These are phyloP conservation scores for Globisporangium splendens DNA, from an alignment of 352 stramenopile species.

Conservation along the genomic window DNA sequence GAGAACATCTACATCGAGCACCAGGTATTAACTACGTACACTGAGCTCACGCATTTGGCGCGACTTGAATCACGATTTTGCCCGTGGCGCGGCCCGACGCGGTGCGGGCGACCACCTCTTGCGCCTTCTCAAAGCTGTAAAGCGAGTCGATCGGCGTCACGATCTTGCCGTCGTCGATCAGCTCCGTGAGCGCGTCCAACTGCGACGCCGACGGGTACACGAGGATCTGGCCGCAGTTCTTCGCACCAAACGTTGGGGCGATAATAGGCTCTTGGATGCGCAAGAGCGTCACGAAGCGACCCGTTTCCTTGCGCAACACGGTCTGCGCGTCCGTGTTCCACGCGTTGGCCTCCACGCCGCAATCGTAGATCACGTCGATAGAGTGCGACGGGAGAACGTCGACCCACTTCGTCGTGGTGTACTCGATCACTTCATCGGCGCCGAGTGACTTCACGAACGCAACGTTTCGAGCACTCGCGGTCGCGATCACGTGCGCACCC, in stretches of 20 bases:
- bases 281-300: slow-evolving; percentile 28
- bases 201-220: neutral
- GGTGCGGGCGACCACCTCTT: slow-evolving; percentile 1
- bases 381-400: slow-evolving; percentile 24
- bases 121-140: slow-evolving; percentile 1
- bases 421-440: slow-evolving; percentile 54
- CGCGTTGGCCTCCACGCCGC: slow-evolving; percentile 21
- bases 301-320: slow-evolving; percentile 21
- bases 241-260: slow-evolving; percentile 35
- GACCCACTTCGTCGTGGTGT: slow-evolving; percentile 37
- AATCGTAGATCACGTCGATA: slow-evolving; percentile 32
- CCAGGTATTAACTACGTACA: too few species aligned
- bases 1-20: too few species aligned
- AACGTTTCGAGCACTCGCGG: slow-evolving; percentile 19
- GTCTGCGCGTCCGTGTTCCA: slow-evolving; percentile 31
- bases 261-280: slow-evolving; percentile 26
- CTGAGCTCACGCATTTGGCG: neutral
- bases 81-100: neutral
- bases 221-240: slow-evolving; percentile 1
- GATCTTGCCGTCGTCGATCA: slow-evolving; percentile 1
- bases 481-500: slow-evolving; percentile 14
- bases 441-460: slow-evolving; percentile 44
- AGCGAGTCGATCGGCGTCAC: slow-evolving; percentile 1
- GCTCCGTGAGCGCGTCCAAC: neutral
- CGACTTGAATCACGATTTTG: slow-evolving; percentile 10